Percentiles rank a stretch among this genome's conserved stretches.
phyloP scores from a whole-genome alignment of 225 moss, liverwort and hornwort genomes.

The Marchantia paleacea region DNA sequence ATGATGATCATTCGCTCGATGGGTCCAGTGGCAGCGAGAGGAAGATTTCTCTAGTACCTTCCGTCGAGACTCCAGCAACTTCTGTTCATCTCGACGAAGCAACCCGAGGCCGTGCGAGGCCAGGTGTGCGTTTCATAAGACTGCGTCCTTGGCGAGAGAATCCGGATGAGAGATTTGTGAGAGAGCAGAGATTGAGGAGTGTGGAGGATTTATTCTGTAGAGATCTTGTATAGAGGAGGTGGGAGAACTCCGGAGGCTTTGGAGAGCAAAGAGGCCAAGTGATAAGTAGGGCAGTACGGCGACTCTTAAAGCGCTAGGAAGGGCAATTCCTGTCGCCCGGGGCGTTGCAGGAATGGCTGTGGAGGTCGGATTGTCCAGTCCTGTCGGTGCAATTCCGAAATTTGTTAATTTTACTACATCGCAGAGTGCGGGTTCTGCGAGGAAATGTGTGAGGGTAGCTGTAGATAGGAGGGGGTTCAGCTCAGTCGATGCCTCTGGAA shows the following conservation, averaged over 20 bases:
- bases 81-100: neutral
- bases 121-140: neutral
- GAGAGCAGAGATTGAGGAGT: neutral
- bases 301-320: slow-evolving; percentile 15
- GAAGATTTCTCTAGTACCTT: neutral
- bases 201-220: neutral
- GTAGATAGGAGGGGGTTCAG: neutral
- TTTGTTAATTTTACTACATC: neutral
- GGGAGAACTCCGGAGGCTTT: neutral
- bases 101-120: neutral
- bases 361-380: neutral
- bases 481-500: neutral
- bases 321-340: slow-evolving; percentile 20
- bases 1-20: neutral
- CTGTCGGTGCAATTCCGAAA: neutral
- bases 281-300: slow-evolving; percentile 16
- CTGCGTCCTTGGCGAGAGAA: neutral
- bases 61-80: neutral
- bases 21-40: neutral
- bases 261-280: neutral
- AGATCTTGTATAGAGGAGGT: neutral
- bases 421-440: neutral
- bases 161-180: neutral
- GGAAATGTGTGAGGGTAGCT: slow-evolving; percentile 12
- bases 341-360: slow-evolving; percentile 12